Percentiles rank a stretch among this genome's conserved stretches.
These are phyloP conservation scores for Lunularia cruciata DNA, from an alignment of 225 moss, liverwort and hornwort genomes.

Conservation along the genomic window DNA sequence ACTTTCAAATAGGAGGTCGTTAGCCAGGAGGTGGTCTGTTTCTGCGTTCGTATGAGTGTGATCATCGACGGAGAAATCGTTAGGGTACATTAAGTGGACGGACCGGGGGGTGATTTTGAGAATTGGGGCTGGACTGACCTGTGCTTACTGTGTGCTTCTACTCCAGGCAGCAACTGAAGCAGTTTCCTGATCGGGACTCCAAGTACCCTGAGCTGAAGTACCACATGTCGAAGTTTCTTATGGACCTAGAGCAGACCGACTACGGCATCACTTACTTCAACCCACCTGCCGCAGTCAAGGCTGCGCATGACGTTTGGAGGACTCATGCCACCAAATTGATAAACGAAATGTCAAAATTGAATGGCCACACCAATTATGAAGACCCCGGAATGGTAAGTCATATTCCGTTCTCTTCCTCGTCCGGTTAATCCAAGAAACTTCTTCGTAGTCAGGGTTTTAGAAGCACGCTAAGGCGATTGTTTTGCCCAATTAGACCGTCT, in stretches of 20 bases:
- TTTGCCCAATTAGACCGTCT: no score
- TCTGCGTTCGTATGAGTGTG: not conserved
- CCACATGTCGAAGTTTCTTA: conserved; percentile 39
- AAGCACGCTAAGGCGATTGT: no score
- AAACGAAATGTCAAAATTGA: not conserved
- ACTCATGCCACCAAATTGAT: not conserved
- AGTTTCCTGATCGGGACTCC: conserved; percentile 1
- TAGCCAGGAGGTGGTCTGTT: not conserved
- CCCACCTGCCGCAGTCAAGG: conserved; percentile 25
- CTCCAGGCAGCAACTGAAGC: conserved; percentile 26
- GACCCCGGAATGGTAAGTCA: conserved; percentile 22
- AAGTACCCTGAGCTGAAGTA: conserved; percentile 20
- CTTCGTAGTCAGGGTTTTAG: not conserved
- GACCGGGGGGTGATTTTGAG: not conserved
- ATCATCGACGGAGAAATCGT: not conserved
- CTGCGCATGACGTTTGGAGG: conserved; percentile 13
- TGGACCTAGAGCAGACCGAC: conserved; percentile 27
- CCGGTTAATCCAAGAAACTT: no score
- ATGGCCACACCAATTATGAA: conserved; percentile 5
- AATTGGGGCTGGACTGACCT: conserved; percentile 10
- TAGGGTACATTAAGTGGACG: conserved; percentile 2
- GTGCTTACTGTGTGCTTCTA: not conserved
- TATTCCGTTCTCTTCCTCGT: not conserved
- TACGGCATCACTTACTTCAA: conserved; percentile 30
- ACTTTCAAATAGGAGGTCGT: not conserved